phyloP scores from a whole-genome alignment of 1,139 yeast genomes.

The Blastobotrys illinoisensis region DNA sequence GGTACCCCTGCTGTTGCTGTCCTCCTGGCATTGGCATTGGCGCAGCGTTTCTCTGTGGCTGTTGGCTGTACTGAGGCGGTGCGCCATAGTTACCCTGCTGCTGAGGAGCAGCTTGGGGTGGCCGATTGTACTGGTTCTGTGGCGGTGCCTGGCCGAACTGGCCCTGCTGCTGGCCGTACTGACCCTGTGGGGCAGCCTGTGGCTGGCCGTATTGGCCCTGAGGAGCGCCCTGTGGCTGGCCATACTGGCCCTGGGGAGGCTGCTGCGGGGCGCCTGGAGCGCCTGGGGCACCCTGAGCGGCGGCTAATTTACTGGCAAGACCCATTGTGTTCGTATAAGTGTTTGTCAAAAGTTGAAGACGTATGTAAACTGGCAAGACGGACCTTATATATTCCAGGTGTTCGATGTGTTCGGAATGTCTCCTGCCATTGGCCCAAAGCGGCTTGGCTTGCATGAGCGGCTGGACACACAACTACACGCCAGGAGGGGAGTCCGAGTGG shows the following conservation, averaged over 20 bases:
- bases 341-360: not conserved
- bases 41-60: conserved; percentile 6
- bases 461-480: not conserved
- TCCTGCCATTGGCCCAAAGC: not conserved
- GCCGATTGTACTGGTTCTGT: conserved; percentile 24
- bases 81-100: conserved; percentile 7
- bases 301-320: conserved; percentile 28
- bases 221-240: conserved; percentile 12
- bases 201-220: conserved; percentile 14
- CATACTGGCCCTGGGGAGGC: conserved; percentile 3
- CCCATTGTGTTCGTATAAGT: conserved; percentile 20
- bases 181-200: conserved; percentile 8
- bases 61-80: conserved; percentile 12
- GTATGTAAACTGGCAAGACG: not conserved
- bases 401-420: not conserved
- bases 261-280: conserved; percentile 4
- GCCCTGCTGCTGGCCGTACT: not conserved
- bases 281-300: conserved; percentile 15
- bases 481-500: not conserved
- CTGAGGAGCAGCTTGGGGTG: conserved; percentile 6
- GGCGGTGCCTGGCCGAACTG: conserved; percentile 2
- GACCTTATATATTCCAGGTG: not conserved
- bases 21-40: conserved; percentile 5
- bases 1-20: conserved; percentile 7
- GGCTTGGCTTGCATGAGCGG: not conserved